Percentiles rank a stretch among this genome's conserved stretches.
Evolutionary conservation across 768 basidiomycete species (phyloP).

Genomic region (Russula sp.): DNA sequence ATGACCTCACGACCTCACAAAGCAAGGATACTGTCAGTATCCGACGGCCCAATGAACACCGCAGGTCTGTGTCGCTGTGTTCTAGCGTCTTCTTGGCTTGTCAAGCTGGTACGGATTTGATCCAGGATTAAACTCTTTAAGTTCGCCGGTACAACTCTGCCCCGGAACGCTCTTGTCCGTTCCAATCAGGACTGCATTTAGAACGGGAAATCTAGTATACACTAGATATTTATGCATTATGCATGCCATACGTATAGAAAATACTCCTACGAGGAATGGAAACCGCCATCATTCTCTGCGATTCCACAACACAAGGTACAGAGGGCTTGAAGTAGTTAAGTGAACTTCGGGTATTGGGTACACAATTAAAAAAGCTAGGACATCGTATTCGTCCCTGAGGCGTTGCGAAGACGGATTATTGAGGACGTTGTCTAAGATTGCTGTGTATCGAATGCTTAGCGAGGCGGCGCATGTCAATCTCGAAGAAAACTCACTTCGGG

Average conservation of each 20-base stretch:
- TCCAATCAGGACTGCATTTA: background rate
- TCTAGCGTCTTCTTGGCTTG: background rate
- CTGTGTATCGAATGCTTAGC: constrained; percentile 2
- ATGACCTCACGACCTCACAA: background rate
- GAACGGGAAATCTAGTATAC: background rate
- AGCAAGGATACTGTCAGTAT: too few relatives aligned
- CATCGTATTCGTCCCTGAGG: background rate
- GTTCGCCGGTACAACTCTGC: background rate
- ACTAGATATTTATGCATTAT: background rate
- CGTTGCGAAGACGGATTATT: background rate
- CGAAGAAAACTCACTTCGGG: constrained; percentile 3
- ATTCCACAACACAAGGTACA: background rate
- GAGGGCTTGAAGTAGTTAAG: background rate
- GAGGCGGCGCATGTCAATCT: too few relatives aligned
- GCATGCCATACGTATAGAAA: background rate
- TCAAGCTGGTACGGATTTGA: background rate
- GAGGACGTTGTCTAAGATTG: constrained; percentile 8
- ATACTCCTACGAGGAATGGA: background rate
- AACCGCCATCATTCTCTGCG: background rate
- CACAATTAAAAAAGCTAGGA: background rate
- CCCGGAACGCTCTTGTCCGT: background rate
- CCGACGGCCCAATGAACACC: background rate
- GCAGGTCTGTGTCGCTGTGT: background rate
- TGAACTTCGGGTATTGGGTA: background rate
- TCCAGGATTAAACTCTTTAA: background rate